Percentiles rank a stretch among this genome's conserved stretches.
phyloP scores from a whole-genome alignment of 352 stramenopile genomes.

The Saprolegnia diclina region DNA sequence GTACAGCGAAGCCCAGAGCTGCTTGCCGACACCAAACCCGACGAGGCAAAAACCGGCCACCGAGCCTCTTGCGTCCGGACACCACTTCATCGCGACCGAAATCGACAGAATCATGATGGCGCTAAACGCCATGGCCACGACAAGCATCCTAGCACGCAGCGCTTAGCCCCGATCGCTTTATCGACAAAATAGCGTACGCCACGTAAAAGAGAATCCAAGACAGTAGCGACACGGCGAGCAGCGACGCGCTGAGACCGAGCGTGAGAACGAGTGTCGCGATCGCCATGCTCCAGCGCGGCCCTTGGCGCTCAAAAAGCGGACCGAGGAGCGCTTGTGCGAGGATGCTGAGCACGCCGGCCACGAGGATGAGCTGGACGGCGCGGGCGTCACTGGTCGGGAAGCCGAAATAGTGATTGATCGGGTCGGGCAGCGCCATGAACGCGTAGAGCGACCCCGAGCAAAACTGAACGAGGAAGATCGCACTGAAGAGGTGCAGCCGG shows the following conservation, averaged over 20 bases:
- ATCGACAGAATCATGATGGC: slow-evolving; percentile 15
- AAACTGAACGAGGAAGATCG: slow-evolving; percentile 17
- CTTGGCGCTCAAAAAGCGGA: slow-evolving; percentile 20
- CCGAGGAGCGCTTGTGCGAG: slow-evolving; percentile 21
- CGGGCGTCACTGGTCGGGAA: neutral
- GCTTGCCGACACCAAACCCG: slow-evolving; percentile 26
- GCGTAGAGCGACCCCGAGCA: slow-evolving; percentile 24
- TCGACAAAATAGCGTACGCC: slow-evolving; percentile 18
- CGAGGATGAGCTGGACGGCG: neutral
- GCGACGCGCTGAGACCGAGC: slow-evolving; percentile 9
- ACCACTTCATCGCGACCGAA: slow-evolving; percentile 28
- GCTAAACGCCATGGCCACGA: slow-evolving; percentile 20
- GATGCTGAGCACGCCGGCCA: slow-evolving; percentile 17
- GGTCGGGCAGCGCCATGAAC: slow-evolving; percentile 20
- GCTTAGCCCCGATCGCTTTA: neutral
- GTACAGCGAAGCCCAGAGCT: slow-evolving; percentile 15
- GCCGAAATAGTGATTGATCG: slow-evolving; percentile 20
- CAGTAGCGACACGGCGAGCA: neutral
- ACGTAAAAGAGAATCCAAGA: neutral
- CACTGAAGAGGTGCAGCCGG: neutral
- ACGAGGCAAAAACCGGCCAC: slow-evolving; percentile 26
- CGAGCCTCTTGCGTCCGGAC: slow-evolving; percentile 25
- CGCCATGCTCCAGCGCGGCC: slow-evolving; percentile 16
- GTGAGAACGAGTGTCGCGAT: slow-evolving; percentile 13
- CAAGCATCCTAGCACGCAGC: slow-evolving; percentile 1